Evolutionary conservation across 2,329 filamentous ascomycete genomes (phyloP).

Genomic region (Aspergillus versicolor): DNA sequence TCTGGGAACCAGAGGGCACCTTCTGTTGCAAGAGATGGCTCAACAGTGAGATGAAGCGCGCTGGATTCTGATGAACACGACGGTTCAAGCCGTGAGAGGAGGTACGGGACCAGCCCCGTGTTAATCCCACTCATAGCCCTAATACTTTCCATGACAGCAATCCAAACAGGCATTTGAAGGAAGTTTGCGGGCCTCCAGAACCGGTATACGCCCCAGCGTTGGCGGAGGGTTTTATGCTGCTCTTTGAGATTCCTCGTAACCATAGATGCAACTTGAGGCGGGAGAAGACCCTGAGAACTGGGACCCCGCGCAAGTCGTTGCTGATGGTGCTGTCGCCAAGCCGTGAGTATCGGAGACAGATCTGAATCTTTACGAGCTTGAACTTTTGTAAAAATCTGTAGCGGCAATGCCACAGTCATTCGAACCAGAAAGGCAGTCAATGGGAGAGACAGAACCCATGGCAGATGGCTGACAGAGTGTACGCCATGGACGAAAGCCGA

Average conservation of each 20-base stretch:
- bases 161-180: constrained; percentile 48
- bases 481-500: constrained; percentile 51
- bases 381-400: constrained; percentile 46
- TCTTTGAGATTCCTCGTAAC: constrained; percentile 25
- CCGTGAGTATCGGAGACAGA: constrained; percentile 42
- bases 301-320: neutral
- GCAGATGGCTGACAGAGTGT: constrained; percentile 49
- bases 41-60: constrained; percentile 33
- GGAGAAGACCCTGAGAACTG: constrained; percentile 11
- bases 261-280: constrained; percentile 9
- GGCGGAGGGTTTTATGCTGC: constrained; percentile 30
- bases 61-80: constrained; percentile 13
- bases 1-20: constrained; percentile 63
- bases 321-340: constrained; percentile 33
- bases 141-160: constrained; percentile 49
- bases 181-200: constrained; percentile 36
- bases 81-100: constrained; percentile 29
- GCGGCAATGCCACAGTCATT: constrained; percentile 46
- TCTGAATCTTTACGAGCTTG: constrained; percentile 41
- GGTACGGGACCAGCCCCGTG: constrained; percentile 41
- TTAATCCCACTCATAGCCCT: constrained; percentile 48
- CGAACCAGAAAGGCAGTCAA: constrained; percentile 55
- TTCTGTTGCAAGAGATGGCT: constrained; percentile 54
- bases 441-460: constrained; percentile 57
- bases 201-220: constrained; percentile 32